Conservation (phyloP, 352 stramenopile species). For the Peronospora farinosa region DNA sequence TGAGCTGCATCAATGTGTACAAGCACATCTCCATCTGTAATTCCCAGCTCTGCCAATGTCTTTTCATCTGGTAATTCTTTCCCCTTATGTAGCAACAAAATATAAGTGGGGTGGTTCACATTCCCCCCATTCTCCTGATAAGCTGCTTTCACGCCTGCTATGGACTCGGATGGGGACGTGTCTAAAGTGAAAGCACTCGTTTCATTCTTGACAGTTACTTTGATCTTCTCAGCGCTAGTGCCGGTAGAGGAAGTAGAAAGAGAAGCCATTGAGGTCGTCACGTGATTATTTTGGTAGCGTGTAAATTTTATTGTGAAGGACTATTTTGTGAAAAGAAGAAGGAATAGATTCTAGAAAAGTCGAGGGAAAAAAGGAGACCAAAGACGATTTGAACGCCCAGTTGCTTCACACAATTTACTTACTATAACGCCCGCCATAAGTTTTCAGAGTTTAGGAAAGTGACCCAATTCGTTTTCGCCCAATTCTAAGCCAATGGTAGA, state of each 20-base stretch:
- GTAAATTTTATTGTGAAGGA: slow-evolving; percentile 9
- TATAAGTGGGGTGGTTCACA: slow-evolving; percentile 62
- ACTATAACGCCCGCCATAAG: too few relatives aligned
- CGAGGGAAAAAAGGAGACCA: not conserved
- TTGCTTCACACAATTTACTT: too few relatives aligned
- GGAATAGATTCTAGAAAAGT: slow-evolving; percentile 9
- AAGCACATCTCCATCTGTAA: slow-evolving; percentile 54
- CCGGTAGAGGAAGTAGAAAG: not conserved
- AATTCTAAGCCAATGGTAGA: too few relatives aligned
- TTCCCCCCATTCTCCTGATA: slow-evolving; percentile 76
- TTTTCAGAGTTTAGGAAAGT: too few relatives aligned
- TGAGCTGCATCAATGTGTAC: slow-evolving; percentile 82
- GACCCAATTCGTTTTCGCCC: too few relatives aligned
- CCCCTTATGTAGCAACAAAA: slow-evolving; percentile 81
- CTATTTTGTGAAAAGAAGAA: not conserved
- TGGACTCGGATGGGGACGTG: slow-evolving; percentile 58
- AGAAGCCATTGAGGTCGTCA: slow-evolving; percentile 16
- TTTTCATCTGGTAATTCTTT: slow-evolving; percentile 84
- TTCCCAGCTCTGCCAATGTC: slow-evolving; percentile 60
- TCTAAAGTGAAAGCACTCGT: slow-evolving; percentile 57
- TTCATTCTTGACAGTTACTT: slow-evolving; percentile 81
- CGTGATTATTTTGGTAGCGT: not conserved
- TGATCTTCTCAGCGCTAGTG: slow-evolving; percentile 41
- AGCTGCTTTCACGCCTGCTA: slow-evolving; percentile 76
- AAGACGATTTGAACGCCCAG: too few relatives aligned